Percentiles rank a stretch among this genome's conserved stretches.
phyloP scores from a whole-genome alignment of 2,329 filamentous ascomycete genomes.

The Epichloe festucae region DNA sequence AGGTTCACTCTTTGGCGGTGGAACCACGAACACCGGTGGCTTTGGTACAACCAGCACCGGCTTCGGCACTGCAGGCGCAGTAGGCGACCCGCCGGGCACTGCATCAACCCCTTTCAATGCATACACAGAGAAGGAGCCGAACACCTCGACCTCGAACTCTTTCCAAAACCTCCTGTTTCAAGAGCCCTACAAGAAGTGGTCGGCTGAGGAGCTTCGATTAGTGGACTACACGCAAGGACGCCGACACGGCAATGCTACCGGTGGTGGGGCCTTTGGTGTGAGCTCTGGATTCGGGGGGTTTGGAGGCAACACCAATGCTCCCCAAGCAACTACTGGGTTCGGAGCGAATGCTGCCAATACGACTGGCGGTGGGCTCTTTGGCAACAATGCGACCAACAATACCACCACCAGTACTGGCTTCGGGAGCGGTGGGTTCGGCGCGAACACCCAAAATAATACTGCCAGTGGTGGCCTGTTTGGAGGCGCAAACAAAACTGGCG shows the following conservation, averaged over 20 bases:
- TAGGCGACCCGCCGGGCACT: constrained; percentile 55
- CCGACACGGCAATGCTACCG: constrained; percentile 68
- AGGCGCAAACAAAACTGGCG: constrained; percentile 12
- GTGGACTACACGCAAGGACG: constrained; percentile 84
- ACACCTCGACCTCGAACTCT: constrained; percentile 38
- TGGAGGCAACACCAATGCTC: constrained; percentile 22
- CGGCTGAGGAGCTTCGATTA: constrained; percentile 69
- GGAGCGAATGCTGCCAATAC: constrained; percentile 25
- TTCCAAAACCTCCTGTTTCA: constrained; percentile 74
- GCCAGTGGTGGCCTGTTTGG: constrained; percentile 28
- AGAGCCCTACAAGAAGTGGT: constrained; percentile 76
- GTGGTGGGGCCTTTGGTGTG: constrained; percentile 73
- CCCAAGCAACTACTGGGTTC: constrained; percentile 28
- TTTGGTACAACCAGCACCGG: constrained; percentile 32
- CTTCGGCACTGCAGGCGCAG: constrained; percentile 23
- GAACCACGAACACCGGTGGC: constrained; percentile 17
- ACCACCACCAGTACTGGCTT: constrained; percentile 14
- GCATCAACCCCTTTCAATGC: constrained; percentile 55
- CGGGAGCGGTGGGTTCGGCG: constrained; percentile 29
- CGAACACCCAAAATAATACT: constrained; percentile 12
- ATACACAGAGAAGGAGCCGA: constrained; percentile 60
- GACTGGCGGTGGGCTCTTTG: constrained; percentile 25
- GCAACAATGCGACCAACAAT: constrained; percentile 18
- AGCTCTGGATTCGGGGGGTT: constrained; percentile 41
- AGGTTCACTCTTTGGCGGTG: constrained; percentile 34